Evolutionary conservation across 345 rosid species (phyloP), one percentile per base, ranked within the genome.

Genomic region (Pugionium cornutum): DNA sequence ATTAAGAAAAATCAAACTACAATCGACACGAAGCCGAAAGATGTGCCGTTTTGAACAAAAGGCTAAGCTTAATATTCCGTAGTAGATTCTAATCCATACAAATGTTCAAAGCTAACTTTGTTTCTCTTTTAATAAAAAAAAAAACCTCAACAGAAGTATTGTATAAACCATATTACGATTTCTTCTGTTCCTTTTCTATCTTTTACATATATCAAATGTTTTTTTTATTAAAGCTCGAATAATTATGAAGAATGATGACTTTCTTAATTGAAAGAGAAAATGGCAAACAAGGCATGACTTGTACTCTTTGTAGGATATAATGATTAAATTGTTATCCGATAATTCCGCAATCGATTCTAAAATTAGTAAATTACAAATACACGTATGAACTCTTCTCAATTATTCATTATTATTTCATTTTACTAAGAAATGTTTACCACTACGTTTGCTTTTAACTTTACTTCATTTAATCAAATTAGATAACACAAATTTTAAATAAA

Each of bases 11-110:
- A 53, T 51, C 28, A 69, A 7, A 11, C 9, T 10, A 36, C 49
- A 53, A 41, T 45, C 48, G 53, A 56, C 47, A 71, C 43, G 30
- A 64, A 64, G 69, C 75, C 65, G 75, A 71, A 71, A 71, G 75
- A 71, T 32, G 45, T 40, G 64, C 64, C 45, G 52, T 63, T 40
- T 58, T 53, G 18, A 18, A 32, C 64, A 70, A 48, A 64, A 64
- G 42, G 50, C 6, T 55, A 30, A 54, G 57, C 59, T 70, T 34
- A 54, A 32, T 40, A 40, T 46, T 70, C 45, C 56, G 57, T 44
- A 55, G 64, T 64, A 71, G 64, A 53, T 71, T 69, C 58, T 41
- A 48, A 48, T 28, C 27, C 58, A 56, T 62, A 35, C 29, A 33
- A 44, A 35, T 52, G 47, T 51, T 54, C 2, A 62, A 70, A 62